Conservation (phyloP, 768 basidiomycete genomes). For the Leccinum variicolor region DNA sequence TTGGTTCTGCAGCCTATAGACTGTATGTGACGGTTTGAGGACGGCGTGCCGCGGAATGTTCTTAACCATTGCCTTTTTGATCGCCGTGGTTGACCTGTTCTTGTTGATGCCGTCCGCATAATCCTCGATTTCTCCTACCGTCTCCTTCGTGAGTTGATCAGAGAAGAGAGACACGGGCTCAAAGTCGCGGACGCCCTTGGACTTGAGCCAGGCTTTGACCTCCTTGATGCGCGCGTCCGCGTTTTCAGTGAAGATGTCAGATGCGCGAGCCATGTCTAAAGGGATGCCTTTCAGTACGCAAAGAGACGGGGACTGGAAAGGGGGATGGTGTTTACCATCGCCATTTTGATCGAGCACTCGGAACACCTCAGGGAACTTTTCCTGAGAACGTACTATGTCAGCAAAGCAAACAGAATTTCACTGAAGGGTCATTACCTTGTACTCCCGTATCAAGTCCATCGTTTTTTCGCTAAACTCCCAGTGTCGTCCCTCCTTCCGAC, state of each 20-base stretch:
- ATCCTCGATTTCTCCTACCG: constrained; percentile 74
- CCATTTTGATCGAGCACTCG: constrained; percentile 62
- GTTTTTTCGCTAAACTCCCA: constrained; percentile 97
- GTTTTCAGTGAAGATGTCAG: constrained; percentile 53
- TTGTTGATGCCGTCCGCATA: constrained; percentile 66
- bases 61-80: constrained; percentile 93
- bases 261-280: constrained; percentile 74
- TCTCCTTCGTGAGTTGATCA: constrained; percentile 89
- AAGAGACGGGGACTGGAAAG: not conserved
- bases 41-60: constrained; percentile 91
- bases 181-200: constrained; percentile 83
- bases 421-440: constrained; percentile 51
- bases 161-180: constrained; percentile 91
- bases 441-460: constrained; percentile 74
- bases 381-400: constrained; percentile 35
- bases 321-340: constrained; percentile 47
- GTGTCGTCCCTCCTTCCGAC: constrained; percentile 72
- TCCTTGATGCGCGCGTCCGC: constrained; percentile 72
- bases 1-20: constrained; percentile 88
- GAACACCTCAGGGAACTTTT: constrained; percentile 83
- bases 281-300: not conserved
- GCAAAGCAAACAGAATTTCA: not conserved
- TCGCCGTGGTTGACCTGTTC: constrained; percentile 54
- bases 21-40: constrained; percentile 87
- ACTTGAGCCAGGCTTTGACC: constrained; percentile 81